Evolutionary conservation across 2,329 filamentous ascomycete genomes (phyloP), one percentile per base, ranked within the genome.

Genomic region (Conoideocrella luteorostrata): DNA sequence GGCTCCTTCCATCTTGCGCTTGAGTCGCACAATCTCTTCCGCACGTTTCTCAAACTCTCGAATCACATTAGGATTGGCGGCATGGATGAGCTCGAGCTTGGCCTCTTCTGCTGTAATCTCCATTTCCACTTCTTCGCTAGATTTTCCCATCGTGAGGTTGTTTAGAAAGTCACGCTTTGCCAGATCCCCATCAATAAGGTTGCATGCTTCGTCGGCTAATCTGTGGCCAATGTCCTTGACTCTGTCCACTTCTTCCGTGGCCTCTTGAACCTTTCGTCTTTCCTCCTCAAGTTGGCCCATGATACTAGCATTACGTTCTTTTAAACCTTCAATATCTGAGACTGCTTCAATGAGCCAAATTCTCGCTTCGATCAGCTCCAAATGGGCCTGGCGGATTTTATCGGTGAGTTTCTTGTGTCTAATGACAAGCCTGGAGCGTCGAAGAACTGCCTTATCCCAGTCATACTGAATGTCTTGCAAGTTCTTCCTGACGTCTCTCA

Each of bases 81-180:
- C 84, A 46, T 89, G 83, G 43, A 93, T 85, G 50, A 93, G 77
- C 47, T 89, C 85, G 3, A 97, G 77, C 47, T 85, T 84, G 20
- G 84, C 82, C 49, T 78, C 73, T 59, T 89, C 84, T 1, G 83
- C 81, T 18, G 80, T 74, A 39, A 96, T 86, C 47, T 94, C 84
- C 9, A 77, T 72, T 22, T 86, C 76, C 6, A 96, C 69, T 3
- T 83, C 75, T 38, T 86, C 81, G 0, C 76, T 55, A 2, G 72
- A 75, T 57, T 77, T 77, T 4, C 66, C 69, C 10, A 65, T 56
- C 1, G 69, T 64, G 11, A 80, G 58, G 1, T 64, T 61, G 2
- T 59, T 60, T 39, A 78, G 65, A 13, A 70, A 60, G 1, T 69
- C 63, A 32, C 55, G 53, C 48, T 65, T 56, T 44, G 64, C 61